Percentiles rank a stretch among this genome's conserved stretches.
Evolutionary conservation across 306 rosid species (phyloP).

Genomic region (Quercus glauca): DNA sequence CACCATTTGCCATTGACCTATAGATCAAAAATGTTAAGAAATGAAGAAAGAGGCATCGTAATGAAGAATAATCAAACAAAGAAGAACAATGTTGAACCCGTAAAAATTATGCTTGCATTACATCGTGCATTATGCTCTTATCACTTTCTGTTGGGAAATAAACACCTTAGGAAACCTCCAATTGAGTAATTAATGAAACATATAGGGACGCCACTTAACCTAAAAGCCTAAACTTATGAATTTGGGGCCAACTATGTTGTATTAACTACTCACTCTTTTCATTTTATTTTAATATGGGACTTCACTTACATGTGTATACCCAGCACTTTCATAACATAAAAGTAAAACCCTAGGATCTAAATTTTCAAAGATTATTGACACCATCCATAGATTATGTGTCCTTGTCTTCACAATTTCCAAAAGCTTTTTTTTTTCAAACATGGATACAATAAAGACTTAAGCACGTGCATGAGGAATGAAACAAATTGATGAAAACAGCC

Average conservation of each 20-base stretch:
- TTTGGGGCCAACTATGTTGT: too few species aligned
- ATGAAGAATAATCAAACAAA: not conserved
- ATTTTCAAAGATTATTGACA: not conserved
- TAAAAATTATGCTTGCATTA: not conserved
- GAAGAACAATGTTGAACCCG: not conserved
- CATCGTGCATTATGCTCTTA: too few species aligned
- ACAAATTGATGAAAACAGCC: constrained; percentile 5
- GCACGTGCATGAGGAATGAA: not conserved
- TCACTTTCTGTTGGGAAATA: too few species aligned
- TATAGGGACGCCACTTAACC: too few species aligned
- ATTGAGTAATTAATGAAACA: too few species aligned
- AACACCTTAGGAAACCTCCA: too few species aligned
- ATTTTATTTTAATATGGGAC: not conserved
- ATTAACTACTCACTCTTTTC: too few species aligned
- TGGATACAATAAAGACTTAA: constrained; percentile 10
- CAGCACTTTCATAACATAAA: not conserved
- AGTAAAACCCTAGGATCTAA: not conserved
- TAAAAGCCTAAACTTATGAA: too few species aligned
- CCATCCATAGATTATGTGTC: constrained; percentile 10
- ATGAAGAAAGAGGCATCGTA: constrained; percentile 7
- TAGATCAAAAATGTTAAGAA: constrained; percentile 22
- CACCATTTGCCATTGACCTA: constrained; percentile 64
- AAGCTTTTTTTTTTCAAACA: not conserved
- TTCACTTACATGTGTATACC: not conserved
- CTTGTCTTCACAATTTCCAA: constrained; percentile 9